Percentiles rank a stretch among this genome's conserved stretches.
Evolutionary conservation across 805 yeast genomes (phyloP).

Genomic region (Ogataea henricii): DNA sequence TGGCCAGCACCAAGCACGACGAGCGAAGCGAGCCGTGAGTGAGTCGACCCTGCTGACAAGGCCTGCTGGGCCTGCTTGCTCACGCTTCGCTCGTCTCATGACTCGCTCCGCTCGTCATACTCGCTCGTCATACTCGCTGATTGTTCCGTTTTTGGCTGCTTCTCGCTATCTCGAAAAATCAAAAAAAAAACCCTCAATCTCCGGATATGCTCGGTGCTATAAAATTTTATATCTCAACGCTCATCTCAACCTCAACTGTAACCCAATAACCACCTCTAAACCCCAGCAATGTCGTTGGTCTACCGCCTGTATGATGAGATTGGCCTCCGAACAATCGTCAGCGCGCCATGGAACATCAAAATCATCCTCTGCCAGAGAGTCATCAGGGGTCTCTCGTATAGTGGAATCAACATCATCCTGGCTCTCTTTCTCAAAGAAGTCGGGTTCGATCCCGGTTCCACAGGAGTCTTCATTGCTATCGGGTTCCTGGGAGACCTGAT

Average conservation of each 20-base stretch:
- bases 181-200: too few species aligned
- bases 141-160: not conserved
- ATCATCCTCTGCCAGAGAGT: constrained; percentile 36
- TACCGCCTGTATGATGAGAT: constrained; percentile 32
- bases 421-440: constrained; percentile 46
- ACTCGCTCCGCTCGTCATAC: too few species aligned
- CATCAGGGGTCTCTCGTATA: constrained; percentile 40
- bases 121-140: too few species aligned
- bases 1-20: too few species aligned
- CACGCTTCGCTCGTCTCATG: too few species aligned
- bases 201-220: too few species aligned
- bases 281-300: not conserved
- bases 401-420: constrained; percentile 42
- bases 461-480: constrained; percentile 51
- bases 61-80: too few species aligned
- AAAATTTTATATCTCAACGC: too few species aligned
- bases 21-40: too few species aligned
- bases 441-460: constrained; percentile 43
- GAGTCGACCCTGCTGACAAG: too few species aligned
- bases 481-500: constrained; percentile 54
- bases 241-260: too few species aligned
- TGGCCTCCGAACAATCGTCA: constrained; percentile 37
- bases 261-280: too few species aligned
- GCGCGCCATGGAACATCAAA: constrained; percentile 37
- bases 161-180: not conserved